These are phyloP conservation scores for Zymoseptoria brevis DNA, from an alignment of 2,329 filamentous ascomycete genomes.

Conservation along the genomic window DNA sequence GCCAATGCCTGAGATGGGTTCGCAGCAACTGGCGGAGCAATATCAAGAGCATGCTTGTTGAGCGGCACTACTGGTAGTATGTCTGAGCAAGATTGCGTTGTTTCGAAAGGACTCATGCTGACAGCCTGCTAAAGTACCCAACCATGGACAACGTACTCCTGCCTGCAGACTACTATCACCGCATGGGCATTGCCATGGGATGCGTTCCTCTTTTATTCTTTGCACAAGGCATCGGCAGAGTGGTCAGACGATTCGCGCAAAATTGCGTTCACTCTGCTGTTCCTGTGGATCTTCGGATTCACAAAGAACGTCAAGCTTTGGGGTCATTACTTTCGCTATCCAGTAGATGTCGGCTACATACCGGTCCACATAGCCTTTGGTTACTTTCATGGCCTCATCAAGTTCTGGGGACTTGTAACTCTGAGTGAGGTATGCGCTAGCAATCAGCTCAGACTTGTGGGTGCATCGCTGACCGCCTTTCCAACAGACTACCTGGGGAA, in stretches of 20 bases:
- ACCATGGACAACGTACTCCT: slow-evolving; percentile 86
- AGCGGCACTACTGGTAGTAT: slow-evolving; percentile 81
- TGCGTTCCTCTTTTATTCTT: slow-evolving; percentile 60
- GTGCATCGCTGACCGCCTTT: slow-evolving; percentile 19
- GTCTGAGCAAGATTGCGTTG: slow-evolving; percentile 33
- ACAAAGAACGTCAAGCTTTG: slow-evolving; percentile 88
- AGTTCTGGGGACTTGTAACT: slow-evolving; percentile 77
- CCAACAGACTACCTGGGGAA: slow-evolving; percentile 84
- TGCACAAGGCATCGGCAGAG: slow-evolving; percentile 57
- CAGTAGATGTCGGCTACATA: slow-evolving; percentile 69
- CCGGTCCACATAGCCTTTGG: slow-evolving; percentile 85
- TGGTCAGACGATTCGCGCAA: slow-evolving; percentile 28
- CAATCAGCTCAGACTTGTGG: slow-evolving; percentile 10
- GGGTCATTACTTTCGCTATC: slow-evolving; percentile 77
- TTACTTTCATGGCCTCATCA: slow-evolving; percentile 87
- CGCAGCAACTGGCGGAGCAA: slow-evolving; percentile 98
- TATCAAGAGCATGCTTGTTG: slow-evolving; percentile 77
- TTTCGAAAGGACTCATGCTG: slow-evolving; percentile 1
- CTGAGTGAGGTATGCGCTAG: slow-evolving; percentile 54
- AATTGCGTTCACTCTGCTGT: slow-evolving; percentile 52
- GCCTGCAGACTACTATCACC: slow-evolving; percentile 86
- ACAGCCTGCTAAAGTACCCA: slow-evolving; percentile 57
- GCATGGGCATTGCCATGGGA: slow-evolving; percentile 78
- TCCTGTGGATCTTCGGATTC: slow-evolving; percentile 66
- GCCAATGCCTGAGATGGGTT: slow-evolving; percentile 90